Evolutionary conservation across 805 yeast species (phyloP).

Genomic region (Yamadazyma kitorensis): DNA sequence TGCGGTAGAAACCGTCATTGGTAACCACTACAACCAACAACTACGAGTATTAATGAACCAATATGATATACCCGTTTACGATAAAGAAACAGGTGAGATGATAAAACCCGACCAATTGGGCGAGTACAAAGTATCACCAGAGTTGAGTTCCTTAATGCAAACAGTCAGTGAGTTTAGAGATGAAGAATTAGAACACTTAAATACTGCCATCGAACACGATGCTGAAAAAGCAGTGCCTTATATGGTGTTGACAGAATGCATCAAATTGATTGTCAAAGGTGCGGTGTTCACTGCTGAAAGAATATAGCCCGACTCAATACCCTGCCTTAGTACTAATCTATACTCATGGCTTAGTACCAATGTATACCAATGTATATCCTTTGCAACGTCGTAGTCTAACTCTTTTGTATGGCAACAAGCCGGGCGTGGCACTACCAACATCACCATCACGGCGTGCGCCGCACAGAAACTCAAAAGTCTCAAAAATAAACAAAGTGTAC

Average conservation of each 20-base stretch:
- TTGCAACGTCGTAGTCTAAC: too few relatives aligned
- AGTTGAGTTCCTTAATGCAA: slow-evolving; percentile 54
- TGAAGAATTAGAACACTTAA: slow-evolving; percentile 91
- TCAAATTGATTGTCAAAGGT: slow-evolving; percentile 76
- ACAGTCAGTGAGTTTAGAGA: slow-evolving; percentile 79
- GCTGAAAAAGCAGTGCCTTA: slow-evolving; percentile 94
- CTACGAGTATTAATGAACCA: slow-evolving; percentile 71
- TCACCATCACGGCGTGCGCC: slow-evolving; percentile 4
- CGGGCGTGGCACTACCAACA: too few relatives aligned
- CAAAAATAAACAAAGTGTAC: slow-evolving; percentile 12
- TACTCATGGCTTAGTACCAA: not conserved
- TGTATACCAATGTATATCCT: too few relatives aligned
- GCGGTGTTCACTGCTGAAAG: slow-evolving; percentile 93
- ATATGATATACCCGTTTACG: slow-evolving; percentile 46
- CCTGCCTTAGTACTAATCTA: not conserved
- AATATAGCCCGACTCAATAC: slow-evolving; percentile 34
- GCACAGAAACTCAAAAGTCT: not conserved
- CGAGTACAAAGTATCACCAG: slow-evolving; percentile 44
- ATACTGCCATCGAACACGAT: slow-evolving; percentile 89
- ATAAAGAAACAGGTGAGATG: slow-evolving; percentile 31
- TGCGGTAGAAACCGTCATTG: slow-evolving; percentile 97
- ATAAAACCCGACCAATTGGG: slow-evolving; percentile 21
- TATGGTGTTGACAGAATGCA: slow-evolving; percentile 80
- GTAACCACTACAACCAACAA: slow-evolving; percentile 92
- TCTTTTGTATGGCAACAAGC: too few relatives aligned